Conservation (phyloP, 2,329 filamentous ascomycete genomes). For the Verticillium zaregamsianum region DNA sequence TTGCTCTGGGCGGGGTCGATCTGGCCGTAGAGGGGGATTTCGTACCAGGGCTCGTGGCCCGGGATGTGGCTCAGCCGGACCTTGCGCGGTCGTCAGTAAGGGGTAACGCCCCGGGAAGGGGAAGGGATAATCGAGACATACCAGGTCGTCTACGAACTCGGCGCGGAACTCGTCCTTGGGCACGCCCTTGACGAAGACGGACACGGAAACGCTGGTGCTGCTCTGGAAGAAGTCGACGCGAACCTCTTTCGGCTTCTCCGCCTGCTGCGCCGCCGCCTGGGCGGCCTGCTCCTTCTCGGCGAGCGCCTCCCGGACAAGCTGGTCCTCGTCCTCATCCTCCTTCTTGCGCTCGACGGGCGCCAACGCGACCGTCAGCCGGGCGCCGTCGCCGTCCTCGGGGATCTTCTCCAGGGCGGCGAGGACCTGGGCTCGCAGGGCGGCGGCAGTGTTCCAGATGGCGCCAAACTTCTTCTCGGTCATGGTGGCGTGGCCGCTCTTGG, state of each 20-base stretch:
- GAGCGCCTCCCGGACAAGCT: slow-evolving; percentile 16
- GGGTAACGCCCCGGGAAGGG: neutral
- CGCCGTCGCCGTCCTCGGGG: slow-evolving; percentile 36
- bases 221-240: slow-evolving; percentile 29
- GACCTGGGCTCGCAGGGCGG: slow-evolving; percentile 42
- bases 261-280: neutral
- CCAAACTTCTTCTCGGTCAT: slow-evolving; percentile 15
- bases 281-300: slow-evolving; percentile 1
- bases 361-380: slow-evolving; percentile 36
- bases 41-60: slow-evolving; percentile 10
- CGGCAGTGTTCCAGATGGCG: slow-evolving; percentile 34
- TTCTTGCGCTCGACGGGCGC: slow-evolving; percentile 18
- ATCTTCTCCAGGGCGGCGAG: slow-evolving; percentile 40
- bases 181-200: slow-evolving; percentile 38
- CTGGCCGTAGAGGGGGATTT: slow-evolving; percentile 49
- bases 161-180: slow-evolving; percentile 35
- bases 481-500: slow-evolving; percentile 12
- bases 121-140: slow-evolving; percentile 1
- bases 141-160: slow-evolving; percentile 21
- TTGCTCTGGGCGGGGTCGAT: slow-evolving; percentile 60
- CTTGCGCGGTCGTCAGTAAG: slow-evolving; percentile 2
- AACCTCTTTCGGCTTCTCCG: slow-evolving; percentile 23
- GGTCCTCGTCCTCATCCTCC: slow-evolving; percentile 18
- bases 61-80: slow-evolving; percentile 13
- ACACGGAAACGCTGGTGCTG: slow-evolving; percentile 27